phyloP scores from a whole-genome alignment of 192 early-diverging fungal genomes.

The Physocladia obscura region DNA sequence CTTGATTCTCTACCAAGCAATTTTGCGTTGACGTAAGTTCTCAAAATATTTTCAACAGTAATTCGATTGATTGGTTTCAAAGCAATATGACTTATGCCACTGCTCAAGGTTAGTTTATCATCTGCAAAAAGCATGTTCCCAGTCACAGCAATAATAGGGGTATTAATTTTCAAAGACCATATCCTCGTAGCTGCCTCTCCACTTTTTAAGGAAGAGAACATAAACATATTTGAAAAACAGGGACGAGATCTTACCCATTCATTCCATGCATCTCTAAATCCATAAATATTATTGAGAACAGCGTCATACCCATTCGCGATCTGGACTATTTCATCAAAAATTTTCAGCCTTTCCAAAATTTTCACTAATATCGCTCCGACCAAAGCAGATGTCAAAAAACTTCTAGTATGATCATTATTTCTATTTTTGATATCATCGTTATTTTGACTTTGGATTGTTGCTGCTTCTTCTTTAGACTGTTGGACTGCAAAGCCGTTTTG shows the following conservation, averaged over 20 bases:
- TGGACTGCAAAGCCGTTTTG: too few relatives aligned
- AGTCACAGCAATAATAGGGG: constrained; percentile 35
- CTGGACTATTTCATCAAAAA: constrained; percentile 16
- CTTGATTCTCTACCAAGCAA: background rate
- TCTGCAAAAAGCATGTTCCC: constrained; percentile 22
- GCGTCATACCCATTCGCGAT: constrained; percentile 32
- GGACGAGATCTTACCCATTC: constrained; percentile 33
- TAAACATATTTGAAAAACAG: too few relatives aligned
- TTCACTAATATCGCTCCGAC: constrained; percentile 17
- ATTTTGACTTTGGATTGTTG: too few relatives aligned
- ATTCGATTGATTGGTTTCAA: constrained; percentile 26
- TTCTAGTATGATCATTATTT: too few relatives aligned
- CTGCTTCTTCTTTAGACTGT: too few relatives aligned
- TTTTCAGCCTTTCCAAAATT: constrained; percentile 12
- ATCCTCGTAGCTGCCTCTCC: constrained; percentile 32
- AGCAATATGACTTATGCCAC: constrained; percentile 19
- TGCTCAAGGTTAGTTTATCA: background rate
- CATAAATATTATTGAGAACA: constrained; percentile 35
- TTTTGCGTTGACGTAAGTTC: background rate
- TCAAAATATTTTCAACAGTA: constrained; percentile 8
- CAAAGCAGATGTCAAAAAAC: too few relatives aligned
- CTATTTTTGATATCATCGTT: too few relatives aligned
- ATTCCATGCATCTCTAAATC: constrained; percentile 42
- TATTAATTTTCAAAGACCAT: background rate
- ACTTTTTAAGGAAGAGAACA: background rate